A percentile compares a stretch with the other conserved stretches of the same genome.
These are phyloP conservation scores for Pyrenophora graminea DNA, from an alignment of 2,329 filamentous ascomycete genomes.

Conservation along the genomic window DNA sequence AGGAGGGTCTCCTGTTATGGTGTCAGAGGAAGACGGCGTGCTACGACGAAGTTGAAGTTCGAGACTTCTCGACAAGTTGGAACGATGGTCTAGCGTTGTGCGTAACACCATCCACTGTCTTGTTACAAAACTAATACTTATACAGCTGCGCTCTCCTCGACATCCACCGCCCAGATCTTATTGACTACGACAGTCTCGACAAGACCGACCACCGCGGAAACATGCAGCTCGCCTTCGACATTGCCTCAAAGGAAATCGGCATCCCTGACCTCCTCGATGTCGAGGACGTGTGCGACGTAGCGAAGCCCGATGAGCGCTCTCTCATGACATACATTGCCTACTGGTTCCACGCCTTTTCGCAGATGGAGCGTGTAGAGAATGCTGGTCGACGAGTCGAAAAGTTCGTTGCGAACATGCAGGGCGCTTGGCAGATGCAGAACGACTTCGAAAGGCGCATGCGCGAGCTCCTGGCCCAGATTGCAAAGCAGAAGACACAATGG, in stretches of 20 bases:
- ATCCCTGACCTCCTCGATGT: constrained; percentile 95
- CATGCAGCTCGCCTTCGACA: constrained; percentile 97
- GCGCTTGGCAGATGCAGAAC: constrained; percentile 99
- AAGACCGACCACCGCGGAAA: constrained; percentile 94
- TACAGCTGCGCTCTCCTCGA: constrained; percentile 82
- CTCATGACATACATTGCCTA: constrained; percentile 99
- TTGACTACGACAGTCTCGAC: constrained; percentile 93
- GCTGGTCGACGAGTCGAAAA: constrained; percentile 95
- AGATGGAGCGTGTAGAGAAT: constrained; percentile 98
- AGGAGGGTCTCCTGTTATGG: constrained; percentile 93
- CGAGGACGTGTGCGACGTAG: constrained; percentile 95
- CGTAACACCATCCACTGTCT: constrained; percentile 15
- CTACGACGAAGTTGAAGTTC: constrained; percentile 94
- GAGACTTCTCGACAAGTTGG: constrained; percentile 95
- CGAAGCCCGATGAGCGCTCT: constrained; percentile 92
- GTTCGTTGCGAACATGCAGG: constrained; percentile 98
- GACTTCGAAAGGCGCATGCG: constrained; percentile 91
- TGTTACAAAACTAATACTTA: constrained; percentile 9
- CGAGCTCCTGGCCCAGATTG: constrained; percentile 75
- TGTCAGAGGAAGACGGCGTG: constrained; percentile 98
- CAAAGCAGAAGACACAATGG: constrained; percentile 75
- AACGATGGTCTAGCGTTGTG: constrained; percentile 92
- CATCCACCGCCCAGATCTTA: constrained; percentile 94
- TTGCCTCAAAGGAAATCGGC: constrained; percentile 93
- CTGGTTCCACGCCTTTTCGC: constrained; percentile 99